Evolutionary conservation across 2,329 filamentous ascomycete species (phyloP), one percentile per base, ranked within the genome.

Genomic region (Dactylellina haptotyla): DNA sequence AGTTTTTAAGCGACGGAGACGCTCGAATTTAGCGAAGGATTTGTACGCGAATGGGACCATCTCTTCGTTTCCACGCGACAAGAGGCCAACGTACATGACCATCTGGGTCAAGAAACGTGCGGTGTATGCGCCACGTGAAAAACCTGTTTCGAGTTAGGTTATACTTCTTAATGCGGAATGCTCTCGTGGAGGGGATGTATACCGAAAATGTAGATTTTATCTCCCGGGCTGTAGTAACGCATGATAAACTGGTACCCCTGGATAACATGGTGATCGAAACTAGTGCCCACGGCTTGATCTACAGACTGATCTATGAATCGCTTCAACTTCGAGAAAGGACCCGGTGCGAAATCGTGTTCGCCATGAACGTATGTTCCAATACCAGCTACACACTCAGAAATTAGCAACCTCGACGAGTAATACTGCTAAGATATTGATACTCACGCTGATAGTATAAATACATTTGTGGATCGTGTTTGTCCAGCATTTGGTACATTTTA

Each of bases 1-100:
- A 14, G 70, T 75, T 59, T 69, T 67, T 18, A 75, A 28, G 1
- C 64, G 62, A 9, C 58, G 51, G 8, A 75, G 56, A 37, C 70
- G 70, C 34, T 91, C 88, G 89, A 89, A 92, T 78, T 89, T 87
- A 5, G 88, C 86, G 77, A 92, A 93, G 0, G 89, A 89, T 79
- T 90, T 93, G 91, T 91, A 95, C 0, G 90, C 91, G 79, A 96
- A 96, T 2, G 86, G 84, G 57, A 92, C 88, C 88, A 95, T 89
- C 76, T 95, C 92, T 78, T 96, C 90, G 77, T 96, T 96, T 9
- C 92, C 91, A 57, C 90, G 89, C 10, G 89, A 89, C 12, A 96
- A 83, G 0, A 96, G 83, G 0, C 92, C 92, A 62, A 95, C 88
- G 76, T 91, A 89, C 78, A 95, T 91, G 4, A 95, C 84, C 91